Evolutionary conservation across 495 filamentous ascomycete species (phyloP), one percentile per base, ranked within the genome.

Genomic region (Chaetomidium leptoderma): DNA sequence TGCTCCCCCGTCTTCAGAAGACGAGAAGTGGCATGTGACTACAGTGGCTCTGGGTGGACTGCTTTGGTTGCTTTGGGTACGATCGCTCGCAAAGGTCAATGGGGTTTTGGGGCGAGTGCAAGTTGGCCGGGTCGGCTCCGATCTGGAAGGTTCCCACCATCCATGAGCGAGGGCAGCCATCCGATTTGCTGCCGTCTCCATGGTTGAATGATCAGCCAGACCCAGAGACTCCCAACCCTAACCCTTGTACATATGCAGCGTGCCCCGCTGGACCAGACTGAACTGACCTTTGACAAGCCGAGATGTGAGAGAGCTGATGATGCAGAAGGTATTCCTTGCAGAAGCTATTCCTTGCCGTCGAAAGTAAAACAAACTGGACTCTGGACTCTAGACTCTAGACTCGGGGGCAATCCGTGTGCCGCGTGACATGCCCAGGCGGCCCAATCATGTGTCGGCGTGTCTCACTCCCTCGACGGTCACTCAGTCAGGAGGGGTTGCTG

Each of bases 371-470:
- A n/a, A n/a, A n/a, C n/a, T n/a, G n/a, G n/a, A n/a, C n/a, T n/a
- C n/a, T n/a, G n/a, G n/a, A n/a, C n/a, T n/a, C n/a, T n/a, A n/a
- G n/a, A n/a, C n/a, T n/a, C n/a, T n/a, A n/a, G n/a, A n/a, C 21
- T 42, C 17, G 17, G 24, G 19, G 6, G 27, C 16, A 6, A 23
- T 1, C 14, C 9, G 21, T 29, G 17, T 53, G 49, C 39, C 56
- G 54, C 47, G 57, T 63, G 57, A 60, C 40, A 54, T 26, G 45
- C 14, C 33, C 44, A 60, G 39, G 19, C 17, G 32, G 58, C 33
- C 56, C 50, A 58, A 63, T 61, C 63, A 66, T 63, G 63, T 63
- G 63, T 55, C 54, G 14, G 32, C 52, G 21, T 66, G 64, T 66
- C 64, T 64, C 57, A 66, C 59, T 40, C 23, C 26, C 17, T 35